Evolutionary conservation across 2,329 filamentous ascomycete species (phyloP), one percentile per base, ranked within the genome.

Genomic region (Alternaria alternata): DNA sequence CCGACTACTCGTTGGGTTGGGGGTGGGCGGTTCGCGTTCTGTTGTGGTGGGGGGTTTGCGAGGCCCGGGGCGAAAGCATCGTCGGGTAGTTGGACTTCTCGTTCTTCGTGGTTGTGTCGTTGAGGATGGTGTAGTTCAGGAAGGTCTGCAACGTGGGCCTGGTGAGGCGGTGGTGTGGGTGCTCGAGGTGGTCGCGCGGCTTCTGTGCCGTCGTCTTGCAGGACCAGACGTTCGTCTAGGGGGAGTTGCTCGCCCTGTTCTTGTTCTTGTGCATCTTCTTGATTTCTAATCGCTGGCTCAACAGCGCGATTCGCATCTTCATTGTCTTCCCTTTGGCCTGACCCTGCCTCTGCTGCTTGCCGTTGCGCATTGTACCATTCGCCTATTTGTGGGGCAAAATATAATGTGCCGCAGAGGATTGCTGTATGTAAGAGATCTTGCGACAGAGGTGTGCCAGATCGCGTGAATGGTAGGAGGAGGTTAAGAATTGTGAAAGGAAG

Each of bases 401-500:
- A 84, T 16, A 84, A 73, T 3, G 81, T 74, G 24, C 75, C 73
- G 63, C 80, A 81, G 4, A 84, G 75, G 4, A 79, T 71, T 22
- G 72, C 73, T 4, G 82, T 79, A 67, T 84, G 82, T 1, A 82
- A 60, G 11, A 84, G 69, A 59, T 84, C 82, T 67, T 83, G 82
- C 0, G 77, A 36, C 5, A 84, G 66, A 5, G 82, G 82, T 28
- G 81, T 84, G 5, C 77, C 75, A 1, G 80, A 78, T 18, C 80
- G 79, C 39, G 82, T 82, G 67, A 84, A 84, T 0, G 82, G 82
- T 3, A 84, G 71, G 12, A 84, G 75, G 59, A 73, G 67, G 63
- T 84, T 84, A 18, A 84, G 70, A 5, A 74, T 59, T 3, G 57
- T 65, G 4, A 69, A 65, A n/a, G 68, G 59, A 11, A 70, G 64